Evolutionary conservation across 768 basidiomycete genomes (phyloP).

Genomic region (Mycena galericulata): DNA sequence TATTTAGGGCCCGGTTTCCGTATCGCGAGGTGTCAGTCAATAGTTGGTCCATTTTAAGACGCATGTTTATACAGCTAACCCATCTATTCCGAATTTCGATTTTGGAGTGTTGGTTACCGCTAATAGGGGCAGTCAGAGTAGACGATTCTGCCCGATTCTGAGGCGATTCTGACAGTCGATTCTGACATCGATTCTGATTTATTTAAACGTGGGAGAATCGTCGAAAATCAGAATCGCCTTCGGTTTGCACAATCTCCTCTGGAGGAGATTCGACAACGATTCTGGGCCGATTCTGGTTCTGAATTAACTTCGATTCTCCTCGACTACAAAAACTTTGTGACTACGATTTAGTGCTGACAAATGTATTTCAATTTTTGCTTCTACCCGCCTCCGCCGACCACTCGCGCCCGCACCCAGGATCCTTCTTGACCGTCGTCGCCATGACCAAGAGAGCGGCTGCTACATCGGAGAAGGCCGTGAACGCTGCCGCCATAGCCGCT

Average conservation of each 20-base stretch:
- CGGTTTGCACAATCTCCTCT: neutral
- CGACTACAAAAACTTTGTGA: neutral
- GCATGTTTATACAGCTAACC: too few species aligned
- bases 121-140: conserved; percentile 14
- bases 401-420: neutral
- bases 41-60: too few species aligned
- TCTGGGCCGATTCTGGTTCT: neutral
- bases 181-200: neutral
- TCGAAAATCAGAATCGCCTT: neutral
- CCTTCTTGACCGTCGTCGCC: neutral
- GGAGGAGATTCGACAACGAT: conserved; percentile 1
- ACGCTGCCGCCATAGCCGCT: neutral
- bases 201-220: conserved; percentile 9
- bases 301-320: neutral
- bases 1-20: too few species aligned
- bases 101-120: too few species aligned
- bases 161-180: neutral
- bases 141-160: neutral
- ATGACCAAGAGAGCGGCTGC: conserved; percentile 4
- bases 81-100: too few species aligned
- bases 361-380: neutral
- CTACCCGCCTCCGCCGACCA: neutral
- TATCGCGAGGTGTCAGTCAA: too few species aligned
- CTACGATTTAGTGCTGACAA: neutral
- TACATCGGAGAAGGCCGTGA: neutral